Base-by-base conservation (phyloP, 2,329 filamentous ascomycete species). In the Alternaria atra region DNA sequence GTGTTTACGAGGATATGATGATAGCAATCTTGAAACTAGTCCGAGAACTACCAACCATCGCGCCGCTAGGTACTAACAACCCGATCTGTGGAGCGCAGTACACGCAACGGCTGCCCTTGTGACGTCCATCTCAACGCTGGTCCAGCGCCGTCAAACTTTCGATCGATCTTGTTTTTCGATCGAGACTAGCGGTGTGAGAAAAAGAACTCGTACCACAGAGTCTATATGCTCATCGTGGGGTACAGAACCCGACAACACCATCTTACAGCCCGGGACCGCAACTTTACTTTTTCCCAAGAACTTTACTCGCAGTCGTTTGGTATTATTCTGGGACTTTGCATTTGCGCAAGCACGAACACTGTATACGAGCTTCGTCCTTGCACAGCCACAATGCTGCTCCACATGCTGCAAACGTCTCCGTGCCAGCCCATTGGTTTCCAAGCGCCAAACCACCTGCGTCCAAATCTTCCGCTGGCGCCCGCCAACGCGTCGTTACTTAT, bases 61-160 rank as follows among this genome's bases (percentile, higher is more conserved):
- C 60, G 51, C 57, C 53, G 43, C 59, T 63, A 52, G 58, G 60
- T 42, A 34, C 52, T 52, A 52, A 34, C 44, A 30, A 66, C 61
- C 61, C 54, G 60, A 67, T 64, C 61, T 64, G 61, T 66, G 58
- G 64, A 66, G 51, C 62, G 44, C 48, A 53, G 55, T 53, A 63
- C 64, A 54, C 55, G 34, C 52, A 66, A 65, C 64, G 60, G 65
- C 66, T 58, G 56, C 39, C 13, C 55, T 64, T 48, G 44, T 54
- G 50, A 42, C 55, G 44, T 50, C 52, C 27, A 40, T 46, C 51
- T 44, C 40, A 17, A 55, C 47, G 35, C 50, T 55, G 60, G 27
- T 47, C 48, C 51, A 20, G 51, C 57, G 44, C 55, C 53, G 43
- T 48, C 58, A 43, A 50, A 46, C 47, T 51, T 40, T 58, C 46